These are phyloP conservation scores for Vitis hybrid DNA, from an alignment of 177 flowering plant genomes.

Conservation along the genomic window DNA sequence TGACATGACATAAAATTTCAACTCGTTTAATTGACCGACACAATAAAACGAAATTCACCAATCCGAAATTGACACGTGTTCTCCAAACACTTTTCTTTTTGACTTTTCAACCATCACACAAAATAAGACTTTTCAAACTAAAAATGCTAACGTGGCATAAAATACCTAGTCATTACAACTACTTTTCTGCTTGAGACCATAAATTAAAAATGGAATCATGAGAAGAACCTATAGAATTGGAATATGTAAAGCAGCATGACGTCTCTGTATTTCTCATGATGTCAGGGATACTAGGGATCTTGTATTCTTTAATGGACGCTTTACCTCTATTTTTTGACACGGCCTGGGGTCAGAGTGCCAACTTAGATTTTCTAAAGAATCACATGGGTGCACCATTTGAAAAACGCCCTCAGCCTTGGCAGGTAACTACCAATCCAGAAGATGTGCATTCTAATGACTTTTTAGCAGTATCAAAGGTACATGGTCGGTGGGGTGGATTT, in stretches of 20 bases:
- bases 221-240: slow-evolving; percentile 92
- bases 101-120: too few relatives aligned
- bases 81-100: too few relatives aligned
- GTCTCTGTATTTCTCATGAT: slow-evolving; percentile 98
- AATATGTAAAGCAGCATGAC: slow-evolving; percentile 95
- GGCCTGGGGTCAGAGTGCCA: slow-evolving; percentile 88
- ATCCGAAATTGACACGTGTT: too few relatives aligned
- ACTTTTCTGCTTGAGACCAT: slow-evolving; percentile 83
- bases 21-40: too few relatives aligned
- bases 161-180: slow-evolving; percentile 12
- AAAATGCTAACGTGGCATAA: too few relatives aligned
- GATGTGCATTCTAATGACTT: slow-evolving; percentile 98
- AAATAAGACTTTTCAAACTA: too few relatives aligned
- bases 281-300: slow-evolving; percentile 94
- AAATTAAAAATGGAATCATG: slow-evolving; percentile 77
- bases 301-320: slow-evolving; percentile 81
- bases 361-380: slow-evolving; percentile 77
- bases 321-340: slow-evolving; percentile 91
- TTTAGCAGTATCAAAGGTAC: slow-evolving; percentile 89
- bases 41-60: too few relatives aligned
- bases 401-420: slow-evolving; percentile 81
- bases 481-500: slow-evolving; percentile 99
- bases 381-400: slow-evolving; percentile 98
- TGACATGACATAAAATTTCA: too few relatives aligned
- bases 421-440: slow-evolving; percentile 59